phyloP scores from a whole-genome alignment of 2,329 filamentous ascomycete species.

The Lecanicillium sp. region DNA sequence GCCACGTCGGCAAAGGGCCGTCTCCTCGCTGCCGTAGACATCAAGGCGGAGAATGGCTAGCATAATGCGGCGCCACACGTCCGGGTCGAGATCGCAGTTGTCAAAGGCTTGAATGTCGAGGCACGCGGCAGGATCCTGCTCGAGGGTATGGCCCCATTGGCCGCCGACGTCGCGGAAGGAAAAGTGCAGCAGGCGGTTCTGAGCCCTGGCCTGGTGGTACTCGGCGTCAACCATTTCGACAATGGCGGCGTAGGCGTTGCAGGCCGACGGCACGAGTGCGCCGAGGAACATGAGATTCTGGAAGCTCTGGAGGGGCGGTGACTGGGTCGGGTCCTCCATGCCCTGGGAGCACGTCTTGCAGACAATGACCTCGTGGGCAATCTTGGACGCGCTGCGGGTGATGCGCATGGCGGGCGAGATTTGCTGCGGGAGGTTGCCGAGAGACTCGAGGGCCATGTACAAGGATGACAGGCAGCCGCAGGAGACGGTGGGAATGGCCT shows the following conservation, averaged over 20 bases:
- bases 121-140: constrained; percentile 17
- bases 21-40: constrained; percentile 42
- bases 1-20: constrained; percentile 7
- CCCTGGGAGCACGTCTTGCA: constrained; percentile 42
- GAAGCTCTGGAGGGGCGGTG: constrained; percentile 39
- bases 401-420: constrained; percentile 38
- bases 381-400: constrained; percentile 38
- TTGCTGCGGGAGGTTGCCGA: constrained; percentile 37
- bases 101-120: constrained; percentile 24
- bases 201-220: constrained; percentile 32
- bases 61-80: constrained; percentile 45
- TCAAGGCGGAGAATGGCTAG: constrained; percentile 48
- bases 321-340: constrained; percentile 20
- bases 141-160: constrained; percentile 32
- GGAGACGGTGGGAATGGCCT: constrained; percentile 18
- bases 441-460: constrained; percentile 42
- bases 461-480: constrained; percentile 44
- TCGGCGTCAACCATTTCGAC: constrained; percentile 48
- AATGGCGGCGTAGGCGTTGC: constrained; percentile 49
- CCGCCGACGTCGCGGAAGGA: constrained; percentile 40
- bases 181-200: constrained; percentile 35
- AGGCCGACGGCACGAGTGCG: constrained; percentile 49
- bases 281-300: constrained; percentile 54
- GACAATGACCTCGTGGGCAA: constrained; percentile 42
- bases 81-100: constrained; percentile 39